Evolutionary conservation across 495 filamentous ascomycete genomes (phyloP), one percentile per base, ranked within the genome.

Genomic region (Podospora anserina): DNA sequence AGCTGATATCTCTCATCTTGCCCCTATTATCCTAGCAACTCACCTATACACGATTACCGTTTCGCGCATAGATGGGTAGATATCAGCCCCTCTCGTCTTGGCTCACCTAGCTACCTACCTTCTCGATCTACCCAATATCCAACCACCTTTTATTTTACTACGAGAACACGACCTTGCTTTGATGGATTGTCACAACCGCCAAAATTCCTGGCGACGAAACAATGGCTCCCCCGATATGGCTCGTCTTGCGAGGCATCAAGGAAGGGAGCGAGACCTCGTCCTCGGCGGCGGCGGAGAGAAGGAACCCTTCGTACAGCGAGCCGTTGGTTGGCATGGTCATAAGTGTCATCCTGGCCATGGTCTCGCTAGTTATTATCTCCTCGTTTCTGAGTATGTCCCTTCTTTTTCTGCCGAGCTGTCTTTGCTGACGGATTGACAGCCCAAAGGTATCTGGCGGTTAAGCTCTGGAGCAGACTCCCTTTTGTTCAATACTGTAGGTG

Each of bases 401-500:
- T 13, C 26, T 39, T 54, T 39, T 20, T 26, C 68, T 55, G 32
- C 16, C 9, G 9, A 19, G 39, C 65, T 39, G 26, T 23, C 34
- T 54, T 26, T 23, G 65, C 66, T 69, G 60, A 62, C 26, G 15
- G 27, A 32, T 9, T 32, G 4, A 39, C 60, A 82, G 80, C 78
- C 1, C 79, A 81, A 62, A 76, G 75, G 61, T 70, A 69, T 23
- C 71, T 81, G 19, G 75, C 74, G 2, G 74, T 82, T 28, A 79
- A 76, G 62, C 66, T 71, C 18, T 85, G 83, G 83, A 69, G 69
- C n/a, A 72, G 70, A 61, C 76, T 86, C 9, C 80, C 84, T 7
- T 69, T 79, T 53, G 79, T 82, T 7, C 77, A 78, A 59, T 82
- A 82, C 81, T 71, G 84, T 85, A 76, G 60, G 83, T 79, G 13